A percentile compares a stretch with the other conserved stretches of the same genome.
These are phyloP conservation scores for Lentinula guzmanii DNA, from an alignment of 768 basidiomycete species.

Conservation along the genomic window DNA sequence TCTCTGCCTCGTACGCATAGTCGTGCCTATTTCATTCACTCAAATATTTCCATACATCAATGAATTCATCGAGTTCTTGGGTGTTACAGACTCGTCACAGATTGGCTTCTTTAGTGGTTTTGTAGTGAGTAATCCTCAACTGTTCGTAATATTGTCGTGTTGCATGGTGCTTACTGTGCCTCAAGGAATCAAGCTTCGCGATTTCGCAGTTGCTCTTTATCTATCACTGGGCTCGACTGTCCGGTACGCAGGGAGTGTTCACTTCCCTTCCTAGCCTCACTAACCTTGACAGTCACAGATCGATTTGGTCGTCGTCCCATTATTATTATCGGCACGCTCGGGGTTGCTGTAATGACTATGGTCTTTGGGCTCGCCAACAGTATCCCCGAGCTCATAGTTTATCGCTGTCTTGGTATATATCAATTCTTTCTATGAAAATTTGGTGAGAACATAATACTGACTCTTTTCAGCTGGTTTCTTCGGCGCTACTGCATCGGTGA, in stretches of 20 bases:
- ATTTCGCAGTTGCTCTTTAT: constrained; percentile 55
- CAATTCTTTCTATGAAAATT: constrained; percentile 8
- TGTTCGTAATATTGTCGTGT: neutral
- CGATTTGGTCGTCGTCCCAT: constrained; percentile 61
- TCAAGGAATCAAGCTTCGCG: constrained; percentile 61
- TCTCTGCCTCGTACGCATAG: constrained; percentile 48
- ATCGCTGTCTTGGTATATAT: constrained; percentile 43
- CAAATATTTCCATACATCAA: constrained; percentile 71
- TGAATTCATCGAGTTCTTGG: constrained; percentile 53
- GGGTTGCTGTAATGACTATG: constrained; percentile 43
- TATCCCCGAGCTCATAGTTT: constrained; percentile 38
- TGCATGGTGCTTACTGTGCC: neutral
- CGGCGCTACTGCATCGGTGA: constrained; percentile 59
- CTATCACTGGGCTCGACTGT: constrained; percentile 58
- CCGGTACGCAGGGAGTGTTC: constrained; percentile 25
- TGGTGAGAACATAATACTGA: neutral
- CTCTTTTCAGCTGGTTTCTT: constrained; percentile 44
- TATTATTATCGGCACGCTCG: constrained; percentile 46
- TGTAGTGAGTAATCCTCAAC: constrained; percentile 35
- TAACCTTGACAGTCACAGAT: constrained; percentile 28
- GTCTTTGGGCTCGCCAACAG: constrained; percentile 54
- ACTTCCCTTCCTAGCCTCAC: neutral
- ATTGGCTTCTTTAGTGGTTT: constrained; percentile 69
- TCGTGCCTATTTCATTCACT: constrained; percentile 58
- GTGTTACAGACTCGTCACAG: constrained; percentile 51